Evolutionary conservation across 768 basidiomycete genomes (phyloP).

Genomic region (Naganishia vaughanmartiniae): DNA sequence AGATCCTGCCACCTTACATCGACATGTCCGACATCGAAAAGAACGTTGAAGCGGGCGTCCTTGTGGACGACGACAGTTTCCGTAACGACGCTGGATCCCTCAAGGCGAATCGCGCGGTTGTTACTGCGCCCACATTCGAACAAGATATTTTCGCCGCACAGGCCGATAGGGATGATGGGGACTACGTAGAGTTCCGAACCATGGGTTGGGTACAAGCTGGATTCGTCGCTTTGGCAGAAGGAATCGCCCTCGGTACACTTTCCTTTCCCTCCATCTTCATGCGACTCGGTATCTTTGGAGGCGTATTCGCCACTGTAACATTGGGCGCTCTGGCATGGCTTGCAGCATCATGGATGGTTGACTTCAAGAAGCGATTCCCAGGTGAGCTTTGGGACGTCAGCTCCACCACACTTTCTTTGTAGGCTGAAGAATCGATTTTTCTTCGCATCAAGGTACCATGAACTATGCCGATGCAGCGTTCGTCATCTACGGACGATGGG

Average conservation of each 20-base stretch:
- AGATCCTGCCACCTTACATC: neutral
- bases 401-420: neutral
- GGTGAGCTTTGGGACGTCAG: slow-evolving; percentile 25
- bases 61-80: slow-evolving; percentile 18
- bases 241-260: slow-evolving; percentile 38
- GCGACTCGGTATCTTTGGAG: slow-evolving; percentile 39
- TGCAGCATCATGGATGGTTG: slow-evolving; percentile 39
- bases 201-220: slow-evolving; percentile 42
- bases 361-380: slow-evolving; percentile 40
- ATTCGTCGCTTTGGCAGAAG: slow-evolving; percentile 39
- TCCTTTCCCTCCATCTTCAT: slow-evolving; percentile 41
- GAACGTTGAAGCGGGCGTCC: slow-evolving; percentile 10
- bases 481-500: slow-evolving; percentile 37
- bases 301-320: slow-evolving; percentile 34
- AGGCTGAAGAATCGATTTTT: no score
- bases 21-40: slow-evolving; percentile 19
- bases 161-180: slow-evolving; percentile 31
- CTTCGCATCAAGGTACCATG: slow-evolving; percentile 21
- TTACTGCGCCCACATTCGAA: slow-evolving; percentile 16
- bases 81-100: slow-evolving; percentile 6
- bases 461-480: slow-evolving; percentile 37
- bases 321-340: slow-evolving; percentile 37
- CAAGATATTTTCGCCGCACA: slow-evolving; percentile 24
- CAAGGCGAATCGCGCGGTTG: slow-evolving; percentile 11
- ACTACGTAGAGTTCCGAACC: slow-evolving; percentile 39